Evolutionary conservation across 2,329 filamentous ascomycete genomes (phyloP), one percentile per base, ranked within the genome.

Genomic region (Fusarium sp.): DNA sequence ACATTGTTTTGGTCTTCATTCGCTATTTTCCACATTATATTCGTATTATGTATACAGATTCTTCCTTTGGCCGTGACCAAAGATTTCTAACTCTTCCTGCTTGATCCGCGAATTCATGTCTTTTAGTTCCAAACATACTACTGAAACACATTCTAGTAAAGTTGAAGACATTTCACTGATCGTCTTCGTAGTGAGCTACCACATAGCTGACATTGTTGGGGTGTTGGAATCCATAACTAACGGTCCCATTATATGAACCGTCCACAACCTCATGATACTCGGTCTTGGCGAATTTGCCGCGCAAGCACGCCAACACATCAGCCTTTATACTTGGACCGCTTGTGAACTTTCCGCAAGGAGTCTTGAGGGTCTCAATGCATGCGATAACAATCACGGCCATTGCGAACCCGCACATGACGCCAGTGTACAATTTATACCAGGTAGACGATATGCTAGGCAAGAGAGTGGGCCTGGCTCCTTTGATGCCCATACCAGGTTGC

Each of bases 261-360:
- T 67, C 64, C 5, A 53, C 14, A 4, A 58, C 18, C 6, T 47
- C 61, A 59, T 1, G 22, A 28, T 36, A 33, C 6, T 67, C 64
- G 10, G 18, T 14, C 5, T 60, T 39, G 15, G 59, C 45, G 7
- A 53, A 60, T 3, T 24, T 35, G 6, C 6, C 14, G 1, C 33
- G 53, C 45, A 67, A 59, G 3, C 66, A 69, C 10, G 66, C 63
- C 28, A 39, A 3, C 2, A 51, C 33, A 45, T 69, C 66, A 12
- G 39, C 66, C 6, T 38, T n/a, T n/a, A 31, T 31, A 8, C 50
- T 39, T 2, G 31, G 31, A 5, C 66, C 66, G 2, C 66, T 70
- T 4, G 68, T 70, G 26, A 60, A 70, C 2, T 70, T 70, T 56
- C 68, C 68, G 7, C 68, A 70, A 0, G 65, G 65, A 4, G 68